Evolutionary conservation across 345 rosid genomes (phyloP).

Genomic region (Bruguiera gymnorhiza): DNA sequence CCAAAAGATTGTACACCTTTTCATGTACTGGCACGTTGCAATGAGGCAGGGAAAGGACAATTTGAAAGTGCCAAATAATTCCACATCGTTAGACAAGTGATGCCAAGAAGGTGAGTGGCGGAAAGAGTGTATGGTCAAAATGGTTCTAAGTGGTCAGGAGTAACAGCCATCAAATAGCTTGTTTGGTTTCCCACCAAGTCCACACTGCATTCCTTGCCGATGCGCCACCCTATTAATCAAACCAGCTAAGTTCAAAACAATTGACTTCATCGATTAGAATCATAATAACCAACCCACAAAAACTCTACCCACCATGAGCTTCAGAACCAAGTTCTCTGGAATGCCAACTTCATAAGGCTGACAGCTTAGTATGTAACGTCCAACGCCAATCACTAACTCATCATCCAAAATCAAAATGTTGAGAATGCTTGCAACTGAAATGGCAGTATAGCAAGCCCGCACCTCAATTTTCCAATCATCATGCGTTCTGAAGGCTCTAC

Average conservation of each 20-base stretch:
- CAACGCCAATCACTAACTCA: conserved; percentile 61
- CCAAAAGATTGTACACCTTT: too few species aligned
- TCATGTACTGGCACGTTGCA: too few species aligned
- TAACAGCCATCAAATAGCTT: conserved; percentile 96
- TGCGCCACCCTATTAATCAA: conserved; percentile 70
- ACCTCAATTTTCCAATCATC: conserved; percentile 90
- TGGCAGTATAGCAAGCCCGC: conserved; percentile 93
- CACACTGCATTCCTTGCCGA: conserved; percentile 92
- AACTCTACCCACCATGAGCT: conserved; percentile 99
- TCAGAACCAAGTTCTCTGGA: conserved; percentile 94
- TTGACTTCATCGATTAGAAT: conserved; percentile 68
- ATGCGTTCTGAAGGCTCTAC: conserved; percentile 96
- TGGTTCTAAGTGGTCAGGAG: conserved; percentile 29
- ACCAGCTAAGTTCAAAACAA: conserved; percentile 58
- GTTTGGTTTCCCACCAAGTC: conserved; percentile 93
- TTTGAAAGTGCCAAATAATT: too few species aligned
- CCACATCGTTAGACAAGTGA: too few species aligned
- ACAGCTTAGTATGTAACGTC: conserved; percentile 86
- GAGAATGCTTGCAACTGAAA: conserved; percentile 86
- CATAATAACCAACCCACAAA: conserved; percentile 95
- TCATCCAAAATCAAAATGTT: conserved; percentile 59
- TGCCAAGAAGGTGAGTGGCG: too few species aligned
- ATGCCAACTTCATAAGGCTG: conserved; percentile 98
- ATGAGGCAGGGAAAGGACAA: too few species aligned
- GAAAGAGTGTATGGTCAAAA: too few species aligned